Percentiles rank a stretch among this genome's conserved stretches.
phyloP scores from a whole-genome alignment of 768 basidiomycete species.

The Tricholoma furcatifolium region DNA sequence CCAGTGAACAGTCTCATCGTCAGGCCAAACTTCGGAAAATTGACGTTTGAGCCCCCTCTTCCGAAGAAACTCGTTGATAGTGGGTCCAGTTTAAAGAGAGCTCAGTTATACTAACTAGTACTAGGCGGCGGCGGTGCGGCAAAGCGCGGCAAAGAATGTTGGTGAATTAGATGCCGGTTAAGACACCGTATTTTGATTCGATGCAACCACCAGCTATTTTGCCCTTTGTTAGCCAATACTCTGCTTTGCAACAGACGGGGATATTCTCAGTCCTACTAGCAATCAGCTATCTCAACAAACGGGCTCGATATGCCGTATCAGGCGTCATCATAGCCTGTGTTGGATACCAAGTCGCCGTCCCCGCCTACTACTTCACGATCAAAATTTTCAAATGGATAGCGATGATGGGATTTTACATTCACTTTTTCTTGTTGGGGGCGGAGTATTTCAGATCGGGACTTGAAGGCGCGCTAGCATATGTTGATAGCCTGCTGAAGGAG shows the following conservation, averaged over 20 bases:
- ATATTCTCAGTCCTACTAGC: conserved; percentile 26
- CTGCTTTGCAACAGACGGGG: conserved; percentile 26
- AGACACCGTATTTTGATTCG: neutral
- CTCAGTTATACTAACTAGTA: too few relatives aligned
- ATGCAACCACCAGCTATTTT: conserved; percentile 23
- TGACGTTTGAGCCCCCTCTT: too few relatives aligned
- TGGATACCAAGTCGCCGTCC: conserved; percentile 22
- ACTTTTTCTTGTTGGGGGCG: conserved; percentile 13
- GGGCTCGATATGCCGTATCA: conserved; percentile 21
- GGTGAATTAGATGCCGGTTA: neutral
- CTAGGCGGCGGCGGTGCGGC: too few relatives aligned
- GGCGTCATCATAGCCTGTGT: conserved; percentile 23
- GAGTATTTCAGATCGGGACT: conserved; percentile 21
- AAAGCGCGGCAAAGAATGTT: too few relatives aligned
- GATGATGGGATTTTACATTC: conserved; percentile 14
- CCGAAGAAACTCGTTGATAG: too few relatives aligned
- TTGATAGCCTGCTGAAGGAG: conserved; percentile 13
- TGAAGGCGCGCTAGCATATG: conserved; percentile 4
- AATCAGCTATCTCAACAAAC: conserved; percentile 27
- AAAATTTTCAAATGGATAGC: conserved; percentile 14
- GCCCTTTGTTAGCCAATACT: conserved; percentile 26
- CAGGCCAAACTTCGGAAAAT: too few relatives aligned
- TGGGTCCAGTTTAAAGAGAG: too few relatives aligned
- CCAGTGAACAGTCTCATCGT: too few relatives aligned
- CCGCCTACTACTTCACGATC: neutral